Base-by-base conservation (phyloP, 306 rosid species). In the Oemleria cerasiformis region DNA sequence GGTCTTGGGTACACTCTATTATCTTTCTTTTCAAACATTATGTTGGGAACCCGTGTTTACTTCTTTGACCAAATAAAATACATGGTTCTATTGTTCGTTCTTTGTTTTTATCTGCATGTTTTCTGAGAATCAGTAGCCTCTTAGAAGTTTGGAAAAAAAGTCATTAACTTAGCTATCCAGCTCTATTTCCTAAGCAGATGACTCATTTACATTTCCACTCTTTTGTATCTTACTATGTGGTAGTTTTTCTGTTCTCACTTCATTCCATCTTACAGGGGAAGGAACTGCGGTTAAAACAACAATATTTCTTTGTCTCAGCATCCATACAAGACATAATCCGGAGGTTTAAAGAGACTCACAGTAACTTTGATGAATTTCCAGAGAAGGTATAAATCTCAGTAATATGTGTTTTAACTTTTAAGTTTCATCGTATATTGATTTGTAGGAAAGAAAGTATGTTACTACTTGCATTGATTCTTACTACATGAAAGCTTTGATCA, bases 271-370 rank as follows among this genome's bases (percentile, higher is more conserved):
- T 76, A 44, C 83, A 89, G 96, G 96, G 96, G 75, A 89, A 86
- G 84, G 92, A 86, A 78, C 79, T 86, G 76, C 80, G 90, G 73
- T 77, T 89, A 62, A 89, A 89, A 71, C 96, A 89, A 53, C 96
- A 86, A 58, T 89, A 84, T 71, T 86, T 86, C 84, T 86, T 89
- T 83, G 90, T 86, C 72, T 85, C 92, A 1, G 92, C 92, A 64
- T 89, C 96, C 67, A 67, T 85, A 74, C 92, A 86, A 82, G 92
- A 89, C 77, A 86, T 89, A 68, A 81, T 89, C 50, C 88, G 88
- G 55, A 86, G 95, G 70, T 89, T 89, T 77, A 89, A 86, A 86
- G 92, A 86, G 71, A 76, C 61, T 70, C 92, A 89, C 75, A 41
- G 70, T 69, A 82, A 77, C 78, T 86, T 86, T 38, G 85, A 81